Percentiles rank a stretch among this genome's conserved stretches.
These are phyloP conservation scores for Polytolypa hystricis DNA, from an alignment of 2,329 filamentous ascomycete species.

Conservation along the genomic window DNA sequence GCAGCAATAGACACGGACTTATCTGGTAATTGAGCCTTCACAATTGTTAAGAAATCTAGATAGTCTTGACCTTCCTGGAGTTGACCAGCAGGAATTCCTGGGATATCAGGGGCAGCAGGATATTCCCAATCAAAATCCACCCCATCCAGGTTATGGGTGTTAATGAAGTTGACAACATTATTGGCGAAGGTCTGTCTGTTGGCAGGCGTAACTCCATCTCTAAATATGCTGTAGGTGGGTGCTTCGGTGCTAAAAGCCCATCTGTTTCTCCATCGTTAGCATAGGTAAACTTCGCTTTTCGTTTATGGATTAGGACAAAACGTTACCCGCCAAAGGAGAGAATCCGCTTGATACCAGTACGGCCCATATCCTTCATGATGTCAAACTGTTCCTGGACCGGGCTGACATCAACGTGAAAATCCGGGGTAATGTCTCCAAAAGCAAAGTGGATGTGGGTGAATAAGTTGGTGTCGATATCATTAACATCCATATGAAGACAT, in stretches of 20 bases:
- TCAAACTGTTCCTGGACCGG: conserved; percentile 9
- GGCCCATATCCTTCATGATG: conserved; percentile 1
- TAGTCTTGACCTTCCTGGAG: conserved; percentile 23
- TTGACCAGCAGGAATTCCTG: conserved; percentile 21
- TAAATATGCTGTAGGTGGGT: conserved; percentile 26
- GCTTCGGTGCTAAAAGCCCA: conserved; percentile 32
- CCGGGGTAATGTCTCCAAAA: conserved; percentile 23
- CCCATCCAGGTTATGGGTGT: conserved; percentile 31
- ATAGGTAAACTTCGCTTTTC: too few species aligned
- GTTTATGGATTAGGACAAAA: too few species aligned
- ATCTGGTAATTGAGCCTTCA: conserved; percentile 12
- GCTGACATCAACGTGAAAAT: conserved; percentile 20
- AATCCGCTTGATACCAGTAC: conserved; percentile 23
- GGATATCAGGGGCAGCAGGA: conserved; percentile 27
- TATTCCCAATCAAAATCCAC: conserved; percentile 30
- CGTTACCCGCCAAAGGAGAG: conserved; percentile 35
- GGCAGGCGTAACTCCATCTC: conserved; percentile 21
- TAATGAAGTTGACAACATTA: conserved; percentile 29
- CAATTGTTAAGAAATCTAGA: conserved; percentile 17
- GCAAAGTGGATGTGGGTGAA: conserved; percentile 27
- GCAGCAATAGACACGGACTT: conserved; percentile 18
- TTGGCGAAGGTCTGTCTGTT: conserved; percentile 29
- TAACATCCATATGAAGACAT: conserved; percentile 20
- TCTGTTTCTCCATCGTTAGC: too few species aligned
- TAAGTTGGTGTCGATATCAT: conserved; percentile 12